Conservation (phyloP, 345 rosid species). For the Balakata baccata region DNA sequence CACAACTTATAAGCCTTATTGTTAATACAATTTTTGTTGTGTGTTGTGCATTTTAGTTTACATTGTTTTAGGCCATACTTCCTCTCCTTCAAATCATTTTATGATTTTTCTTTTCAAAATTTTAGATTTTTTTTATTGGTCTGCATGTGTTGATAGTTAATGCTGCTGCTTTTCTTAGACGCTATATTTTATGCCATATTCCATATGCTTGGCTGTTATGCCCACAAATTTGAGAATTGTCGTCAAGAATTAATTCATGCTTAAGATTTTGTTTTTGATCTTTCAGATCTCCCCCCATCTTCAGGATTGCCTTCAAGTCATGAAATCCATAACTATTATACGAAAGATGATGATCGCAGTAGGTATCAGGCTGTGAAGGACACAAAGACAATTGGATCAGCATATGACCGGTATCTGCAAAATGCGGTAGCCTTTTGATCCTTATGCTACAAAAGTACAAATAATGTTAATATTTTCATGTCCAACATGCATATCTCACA, state of each 20-base stretch:
- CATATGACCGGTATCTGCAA: conserved; percentile 76
- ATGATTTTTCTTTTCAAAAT: neutral
- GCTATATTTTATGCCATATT: neutral
- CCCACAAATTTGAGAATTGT: neutral
- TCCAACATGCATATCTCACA: neutral
- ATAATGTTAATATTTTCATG: neutral
- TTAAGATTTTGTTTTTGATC: neutral
- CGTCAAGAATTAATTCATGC: neutral
- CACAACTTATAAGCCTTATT: neutral
- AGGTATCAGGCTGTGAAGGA: conserved; percentile 52
- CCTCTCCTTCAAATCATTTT: neutral
- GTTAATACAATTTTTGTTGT: no score
- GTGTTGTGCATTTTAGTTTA: neutral
- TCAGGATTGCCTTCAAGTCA: conserved; percentile 44
- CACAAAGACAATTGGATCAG: conserved; percentile 68
- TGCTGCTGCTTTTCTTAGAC: neutral
- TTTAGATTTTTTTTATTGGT: neutral
- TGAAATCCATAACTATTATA: conserved; percentile 48
- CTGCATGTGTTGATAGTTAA: neutral
- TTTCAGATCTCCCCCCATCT: conserved; percentile 41
- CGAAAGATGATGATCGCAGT: conserved; percentile 57
- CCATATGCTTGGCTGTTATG: neutral
- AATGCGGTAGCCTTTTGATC: conserved; percentile 37
- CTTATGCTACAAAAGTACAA: neutral
- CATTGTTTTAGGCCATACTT: no score